Evolutionary conservation across 495 filamentous ascomycete species (phyloP), one percentile per base, ranked within the genome.

Genomic region (Hypomontagnella monticulosa): DNA sequence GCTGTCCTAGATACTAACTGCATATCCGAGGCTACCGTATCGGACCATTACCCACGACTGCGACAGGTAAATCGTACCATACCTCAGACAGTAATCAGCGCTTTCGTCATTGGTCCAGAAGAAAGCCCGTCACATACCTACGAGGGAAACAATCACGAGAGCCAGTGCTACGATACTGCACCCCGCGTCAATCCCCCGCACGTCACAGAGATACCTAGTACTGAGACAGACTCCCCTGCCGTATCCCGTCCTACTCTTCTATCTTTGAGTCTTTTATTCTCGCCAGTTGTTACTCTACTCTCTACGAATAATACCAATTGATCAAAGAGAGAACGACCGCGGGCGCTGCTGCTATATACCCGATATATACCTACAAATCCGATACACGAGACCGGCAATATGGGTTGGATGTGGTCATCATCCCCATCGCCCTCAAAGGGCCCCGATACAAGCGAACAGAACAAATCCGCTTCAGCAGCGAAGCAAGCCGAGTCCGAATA

Each of bases 361-460:
- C n/a, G 20, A 37, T 40, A 51, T 23, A 66, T 14, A 53, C 42
- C 40, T 38, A 10, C 23, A 61, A 37, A 30, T 9, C 41, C n/a
- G 41, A 56, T 32, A 42, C 36, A 52, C 3, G 11, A 40, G 61
- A 18, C 32, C 37, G 40, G 44, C 73, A 77, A 51, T 33, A 85
- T 85, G 83, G 81, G 81, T 57, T 85, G 82, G 82, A 75, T 83
- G 61, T 85, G 82, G 82, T 70, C 75, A 12, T 67, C 71, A 23
- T 54, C 77, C 36, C 38, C 69, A 6, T 40, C 49, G 18, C 34
- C 65, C 37, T 38, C 64, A 2, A 48, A 63, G 20, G 42, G 71
- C 16, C 23, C 74, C 42, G 41, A 46, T 41, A 10, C 23, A 9
- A 43, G 9, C 61, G 46, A 60, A 52, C 10, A 36, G 27, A 62